Conservation (phyloP, 176 grass and related monocot species). For the Avena eriantha region DNA sequence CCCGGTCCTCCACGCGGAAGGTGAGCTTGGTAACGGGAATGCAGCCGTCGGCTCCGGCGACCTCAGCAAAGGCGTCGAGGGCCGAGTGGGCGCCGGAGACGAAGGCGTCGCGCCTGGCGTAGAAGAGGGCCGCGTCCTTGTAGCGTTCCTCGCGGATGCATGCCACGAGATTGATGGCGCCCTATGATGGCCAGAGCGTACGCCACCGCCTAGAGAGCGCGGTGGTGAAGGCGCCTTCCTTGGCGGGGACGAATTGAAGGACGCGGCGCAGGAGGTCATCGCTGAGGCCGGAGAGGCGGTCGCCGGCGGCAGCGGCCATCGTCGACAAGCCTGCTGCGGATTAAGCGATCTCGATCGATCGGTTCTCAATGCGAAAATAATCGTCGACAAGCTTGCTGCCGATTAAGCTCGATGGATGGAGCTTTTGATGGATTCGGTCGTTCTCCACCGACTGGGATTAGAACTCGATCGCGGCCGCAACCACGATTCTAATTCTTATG, state of each 20-base stretch:
- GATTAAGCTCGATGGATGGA: too few relatives aligned
- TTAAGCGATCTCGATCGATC: background rate
- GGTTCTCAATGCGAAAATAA: background rate
- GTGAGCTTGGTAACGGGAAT: background rate
- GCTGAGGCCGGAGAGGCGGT: background rate
- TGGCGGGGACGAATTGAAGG: slow-evolving; percentile 10
- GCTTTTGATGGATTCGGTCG: too few relatives aligned
- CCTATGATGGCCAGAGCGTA: background rate
- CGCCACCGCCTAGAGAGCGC: background rate
- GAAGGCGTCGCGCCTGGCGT: background rate
- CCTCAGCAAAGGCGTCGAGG: background rate
- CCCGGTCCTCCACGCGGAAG: background rate
- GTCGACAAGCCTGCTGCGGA: background rate
- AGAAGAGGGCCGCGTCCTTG: background rate
- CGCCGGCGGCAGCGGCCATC: background rate
- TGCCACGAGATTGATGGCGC: background rate
- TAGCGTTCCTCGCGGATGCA: background rate
- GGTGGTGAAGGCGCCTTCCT: background rate
- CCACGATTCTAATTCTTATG: too few relatives aligned
- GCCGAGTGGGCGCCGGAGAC: background rate
- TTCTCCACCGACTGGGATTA: too few relatives aligned
- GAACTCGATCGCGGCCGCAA: too few relatives aligned
- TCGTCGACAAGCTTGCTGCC: too few relatives aligned
- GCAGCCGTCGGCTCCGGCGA: background rate
- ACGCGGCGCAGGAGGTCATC: slow-evolving; percentile 7